Evolutionary conservation across 768 basidiomycete species (phyloP), one percentile per base, ranked within the genome.

Genomic region (Boletus coccyginus): DNA sequence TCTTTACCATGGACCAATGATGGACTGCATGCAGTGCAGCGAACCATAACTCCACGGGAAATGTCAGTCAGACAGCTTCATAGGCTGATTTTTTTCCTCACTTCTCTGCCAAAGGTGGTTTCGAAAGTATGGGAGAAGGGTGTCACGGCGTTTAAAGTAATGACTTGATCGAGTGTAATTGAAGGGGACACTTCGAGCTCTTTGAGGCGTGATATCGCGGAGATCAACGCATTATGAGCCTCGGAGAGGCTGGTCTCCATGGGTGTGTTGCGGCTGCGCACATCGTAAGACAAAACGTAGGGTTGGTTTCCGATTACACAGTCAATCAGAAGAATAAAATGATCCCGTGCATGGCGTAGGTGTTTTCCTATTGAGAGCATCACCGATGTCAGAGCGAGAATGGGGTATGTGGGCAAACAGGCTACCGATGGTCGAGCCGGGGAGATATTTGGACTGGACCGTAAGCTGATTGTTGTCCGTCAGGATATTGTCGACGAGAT

Each of bases 361-460:
- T 94, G 92, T 73, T 94, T 94, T 47, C 91, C 91, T 92, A 59
- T 53, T 31, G 53, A 17, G 38, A n/a, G 24, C 12, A 45, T 51
- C 40, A 39, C 48, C 49, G 36, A 50, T 33, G 51, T 45, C 14
- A 50, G 52, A 36, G 35, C 9, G 19, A 31, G 52, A 46, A 27
- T 42, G 36, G 16, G 19, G 21, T 42, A 31, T 14, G 31, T 5
- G 17, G 52, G 50, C 5, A 48, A 17, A 41, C 7, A 52, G 62
- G 69, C 55, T 70, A 90, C 91, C 91, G 55, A 94, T 94, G 7
- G 92, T 92, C 11, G 90, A 92, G 16, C 92, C 92, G n/a, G 90
- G 89, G 50, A 94, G 78, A 64, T 81, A 85, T 66, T 82, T 79
- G n/a, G 90, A 92, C 52, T 80, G 76, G 16, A 78, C 76, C 13